Conservation (phyloP, 148 eudicot genomes). For the Vaccinium darrowii region DNA sequence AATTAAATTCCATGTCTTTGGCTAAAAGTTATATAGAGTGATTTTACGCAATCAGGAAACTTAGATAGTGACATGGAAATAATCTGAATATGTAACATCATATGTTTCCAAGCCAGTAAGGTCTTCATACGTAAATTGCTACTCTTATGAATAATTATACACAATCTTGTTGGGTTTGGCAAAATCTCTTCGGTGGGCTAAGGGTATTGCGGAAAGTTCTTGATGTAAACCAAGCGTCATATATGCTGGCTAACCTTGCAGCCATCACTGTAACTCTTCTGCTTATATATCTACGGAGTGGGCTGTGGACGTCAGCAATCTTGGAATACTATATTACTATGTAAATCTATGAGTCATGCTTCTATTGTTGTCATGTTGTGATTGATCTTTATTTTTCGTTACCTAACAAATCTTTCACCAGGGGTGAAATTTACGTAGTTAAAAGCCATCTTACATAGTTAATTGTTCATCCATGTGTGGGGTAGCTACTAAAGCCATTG, state of each 20-base stretch:
- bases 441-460: neutral
- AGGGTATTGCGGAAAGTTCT: neutral
- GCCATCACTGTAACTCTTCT: neutral
- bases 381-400: neutral
- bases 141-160: neutral
- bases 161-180: neutral
- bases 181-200: neutral
- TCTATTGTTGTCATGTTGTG: neutral
- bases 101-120: neutral
- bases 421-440: neutral
- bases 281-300: neutral
- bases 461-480: neutral
- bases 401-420: neutral
- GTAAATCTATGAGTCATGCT: neutral
- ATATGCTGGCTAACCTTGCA: neutral
- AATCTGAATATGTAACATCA: neutral
- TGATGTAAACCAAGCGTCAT: neutral
- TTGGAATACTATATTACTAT: neutral
- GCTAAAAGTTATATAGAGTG: neutral
- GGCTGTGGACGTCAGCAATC: neutral
- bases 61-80: neutral
- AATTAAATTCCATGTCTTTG: slow-evolving; percentile 4
- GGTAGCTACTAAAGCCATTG: neutral
- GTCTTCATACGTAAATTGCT: neutral
- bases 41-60: neutral